Percentiles rank a stretch among this genome's conserved stretches.
Evolutionary conservation across 768 basidiomycete genomes (phyloP).

Genomic region (Rhodocollybia butyracea): DNA sequence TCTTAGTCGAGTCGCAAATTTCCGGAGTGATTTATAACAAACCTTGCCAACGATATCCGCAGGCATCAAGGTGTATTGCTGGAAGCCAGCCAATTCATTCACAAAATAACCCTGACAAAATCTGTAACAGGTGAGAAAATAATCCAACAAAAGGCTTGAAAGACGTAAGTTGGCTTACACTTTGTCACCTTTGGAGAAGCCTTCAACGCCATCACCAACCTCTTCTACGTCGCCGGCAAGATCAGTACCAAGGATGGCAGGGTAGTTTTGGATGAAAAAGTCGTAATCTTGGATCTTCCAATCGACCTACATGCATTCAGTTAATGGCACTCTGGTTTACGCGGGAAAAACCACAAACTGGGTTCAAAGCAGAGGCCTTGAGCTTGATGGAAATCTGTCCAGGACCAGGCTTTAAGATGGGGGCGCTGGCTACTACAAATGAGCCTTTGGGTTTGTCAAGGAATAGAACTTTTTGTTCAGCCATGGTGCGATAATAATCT

Average conservation of each 20-base stretch:
- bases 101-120: slow-evolving; percentile 37
- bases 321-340: too few relatives aligned
- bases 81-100: slow-evolving; percentile 39
- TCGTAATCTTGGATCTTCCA: slow-evolving; percentile 35
- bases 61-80: slow-evolving; percentile 40
- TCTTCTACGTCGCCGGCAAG: slow-evolving; percentile 48
- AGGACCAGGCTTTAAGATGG: background rate
- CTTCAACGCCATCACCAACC: slow-evolving; percentile 49
- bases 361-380: background rate
- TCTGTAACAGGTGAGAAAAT: slow-evolving; percentile 17
- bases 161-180: slow-evolving; percentile 37
- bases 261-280: slow-evolving; percentile 37
- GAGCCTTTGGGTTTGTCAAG: slow-evolving; percentile 3
- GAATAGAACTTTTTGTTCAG: slow-evolving; percentile 4
- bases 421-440: background rate
- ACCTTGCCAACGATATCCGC: slow-evolving; percentile 41
- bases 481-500: background rate
- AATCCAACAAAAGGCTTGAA: background rate
- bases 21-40: slow-evolving; percentile 18
- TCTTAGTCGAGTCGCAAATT: slow-evolving; percentile 38
- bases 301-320: too few relatives aligned
- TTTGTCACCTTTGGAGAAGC: slow-evolving; percentile 48
- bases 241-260: slow-evolving; percentile 46
- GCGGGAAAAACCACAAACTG: too few relatives aligned
- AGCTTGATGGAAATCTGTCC: slow-evolving; percentile 5